Conservation (phyloP, 1,139 yeast genomes). For the Suhomyces anneliseae region DNA sequence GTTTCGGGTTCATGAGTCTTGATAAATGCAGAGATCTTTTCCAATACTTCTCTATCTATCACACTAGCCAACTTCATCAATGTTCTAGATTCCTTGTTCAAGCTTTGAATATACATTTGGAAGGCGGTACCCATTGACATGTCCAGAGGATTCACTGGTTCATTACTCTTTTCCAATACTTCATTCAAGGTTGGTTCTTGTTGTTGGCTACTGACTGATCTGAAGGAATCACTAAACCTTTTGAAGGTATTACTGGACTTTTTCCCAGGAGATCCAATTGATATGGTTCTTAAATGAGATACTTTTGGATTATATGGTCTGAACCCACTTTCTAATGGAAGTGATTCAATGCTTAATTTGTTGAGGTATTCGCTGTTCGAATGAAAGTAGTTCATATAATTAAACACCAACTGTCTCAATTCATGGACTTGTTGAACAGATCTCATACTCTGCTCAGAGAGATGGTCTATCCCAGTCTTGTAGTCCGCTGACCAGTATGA, state of each 20-base stretch:
- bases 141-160: background rate
- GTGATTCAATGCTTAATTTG: conserved; percentile 27
- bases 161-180: background rate
- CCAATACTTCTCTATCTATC: conserved; percentile 40
- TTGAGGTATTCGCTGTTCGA: conserved; percentile 38
- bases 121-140: conserved; percentile 11
- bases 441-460: conserved; percentile 31
- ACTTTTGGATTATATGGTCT: conserved; percentile 11
- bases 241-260: conserved; percentile 10
- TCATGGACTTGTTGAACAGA: conserved; percentile 46
- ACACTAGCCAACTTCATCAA: conserved; percentile 32
- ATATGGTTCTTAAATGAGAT: background rate
- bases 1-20: conserved; percentile 41
- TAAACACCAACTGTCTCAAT: conserved; percentile 39
- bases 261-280: conserved; percentile 1
- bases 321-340: conserved; percentile 25
- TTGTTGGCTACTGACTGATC: conserved; percentile 3
- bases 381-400: conserved; percentile 39
- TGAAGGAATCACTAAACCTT: conserved; percentile 15
- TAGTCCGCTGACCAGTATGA: conserved; percentile 48
- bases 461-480: conserved; percentile 34
- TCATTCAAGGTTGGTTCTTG: conserved; percentile 5
- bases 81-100: conserved; percentile 26
- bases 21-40: conserved; percentile 36
- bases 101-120: conserved; percentile 16